phyloP scores from a whole-genome alignment of 305 asterid species.

The Fraxinus floribunda region DNA sequence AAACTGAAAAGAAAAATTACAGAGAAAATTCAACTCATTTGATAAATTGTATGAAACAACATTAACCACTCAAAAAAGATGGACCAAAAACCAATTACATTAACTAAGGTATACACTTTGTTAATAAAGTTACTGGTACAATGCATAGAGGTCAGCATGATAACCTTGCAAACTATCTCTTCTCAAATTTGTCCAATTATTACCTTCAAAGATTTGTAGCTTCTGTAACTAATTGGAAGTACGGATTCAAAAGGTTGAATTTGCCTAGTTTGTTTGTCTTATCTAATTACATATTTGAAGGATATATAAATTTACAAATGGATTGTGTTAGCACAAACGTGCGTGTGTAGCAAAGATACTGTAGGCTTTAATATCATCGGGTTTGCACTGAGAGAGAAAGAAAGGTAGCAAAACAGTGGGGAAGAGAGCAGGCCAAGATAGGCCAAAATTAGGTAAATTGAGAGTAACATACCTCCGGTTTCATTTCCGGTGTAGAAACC shows the following conservation, averaged over 20 bases:
- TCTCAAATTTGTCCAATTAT: neutral
- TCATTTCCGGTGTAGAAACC: slow-evolving; percentile 34
- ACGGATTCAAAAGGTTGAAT: neutral
- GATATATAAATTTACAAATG: neutral
- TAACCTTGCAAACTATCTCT: neutral
- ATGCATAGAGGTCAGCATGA: neutral
- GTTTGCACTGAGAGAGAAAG: neutral
- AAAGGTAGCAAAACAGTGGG: neutral
- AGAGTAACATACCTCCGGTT: slow-evolving; percentile 43
- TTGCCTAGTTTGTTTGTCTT: neutral
- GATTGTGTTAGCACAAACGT: neutral
- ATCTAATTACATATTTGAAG: neutral
- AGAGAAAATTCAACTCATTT: slow-evolving; percentile 1
- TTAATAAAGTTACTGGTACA: neutral
- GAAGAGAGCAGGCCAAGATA: neutral
- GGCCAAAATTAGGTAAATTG: neutral
- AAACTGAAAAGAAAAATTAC: neutral
- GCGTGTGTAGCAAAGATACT: neutral
- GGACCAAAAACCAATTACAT: neutral
- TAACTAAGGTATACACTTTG: neutral
- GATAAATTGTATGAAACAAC: slow-evolving; percentile 1
- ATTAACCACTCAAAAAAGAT: neutral
- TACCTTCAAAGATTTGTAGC: neutral
- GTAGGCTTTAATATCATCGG: neutral
- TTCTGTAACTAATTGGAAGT: neutral